Conservation (phyloP, 208 protist genomes). For the Leishmania aethiopica region DNA sequence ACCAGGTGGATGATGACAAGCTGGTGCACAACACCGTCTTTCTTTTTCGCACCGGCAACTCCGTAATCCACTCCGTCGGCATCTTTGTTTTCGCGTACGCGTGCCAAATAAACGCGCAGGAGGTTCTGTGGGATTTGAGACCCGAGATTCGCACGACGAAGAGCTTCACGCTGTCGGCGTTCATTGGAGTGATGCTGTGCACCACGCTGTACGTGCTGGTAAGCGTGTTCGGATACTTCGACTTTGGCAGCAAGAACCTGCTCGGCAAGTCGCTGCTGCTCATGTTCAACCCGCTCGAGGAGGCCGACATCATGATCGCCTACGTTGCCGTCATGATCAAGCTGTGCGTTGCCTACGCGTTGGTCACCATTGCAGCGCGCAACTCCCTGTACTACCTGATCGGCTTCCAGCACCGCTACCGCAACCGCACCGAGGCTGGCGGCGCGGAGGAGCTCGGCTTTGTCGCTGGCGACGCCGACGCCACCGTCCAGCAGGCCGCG, state of each 20-base stretch:
- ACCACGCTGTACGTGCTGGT: slow-evolving; percentile 54
- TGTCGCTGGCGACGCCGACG: background rate
- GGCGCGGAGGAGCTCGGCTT: background rate
- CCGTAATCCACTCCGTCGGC: slow-evolving; percentile 36
- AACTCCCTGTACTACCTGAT: slow-evolving; percentile 67
- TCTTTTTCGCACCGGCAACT: slow-evolving; percentile 52
- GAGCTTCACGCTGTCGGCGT: slow-evolving; percentile 42
- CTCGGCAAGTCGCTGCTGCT: slow-evolving; percentile 48
- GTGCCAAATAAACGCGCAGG: slow-evolving; percentile 59
- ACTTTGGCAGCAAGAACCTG: slow-evolving; percentile 50
- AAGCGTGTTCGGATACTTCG: slow-evolving; percentile 65
- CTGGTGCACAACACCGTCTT: slow-evolving; percentile 34
- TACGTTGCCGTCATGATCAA: slow-evolving; percentile 67
- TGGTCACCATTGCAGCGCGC: slow-evolving; percentile 46
- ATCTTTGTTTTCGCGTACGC: slow-evolving; percentile 72
- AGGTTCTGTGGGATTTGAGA: slow-evolving; percentile 58
- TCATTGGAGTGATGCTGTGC: slow-evolving; percentile 60
- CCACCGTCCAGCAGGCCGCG: background rate
- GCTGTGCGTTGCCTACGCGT: slow-evolving; percentile 57
- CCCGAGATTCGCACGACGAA: slow-evolving; percentile 28
- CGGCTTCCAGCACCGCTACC: slow-evolving; percentile 45
- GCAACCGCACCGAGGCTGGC: slow-evolving; percentile 7
- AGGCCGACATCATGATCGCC: slow-evolving; percentile 41
- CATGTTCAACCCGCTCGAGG: slow-evolving; percentile 56
- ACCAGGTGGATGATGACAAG: slow-evolving; percentile 11